These are phyloP conservation scores for Kodamaea hsintzibuensis DNA, from an alignment of 805 yeast species.

Conservation along the genomic window DNA sequence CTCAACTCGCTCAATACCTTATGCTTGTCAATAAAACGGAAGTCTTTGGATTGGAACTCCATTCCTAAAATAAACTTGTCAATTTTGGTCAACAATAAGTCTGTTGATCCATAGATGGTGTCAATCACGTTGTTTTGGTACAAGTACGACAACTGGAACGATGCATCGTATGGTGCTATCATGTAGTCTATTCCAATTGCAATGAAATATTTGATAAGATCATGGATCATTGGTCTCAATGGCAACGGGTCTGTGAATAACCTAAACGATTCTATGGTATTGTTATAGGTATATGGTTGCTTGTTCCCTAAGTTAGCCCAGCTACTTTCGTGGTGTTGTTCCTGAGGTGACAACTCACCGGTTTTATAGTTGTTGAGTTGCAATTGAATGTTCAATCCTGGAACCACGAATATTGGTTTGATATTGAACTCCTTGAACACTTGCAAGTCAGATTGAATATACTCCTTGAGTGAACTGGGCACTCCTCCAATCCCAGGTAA, in stretches of 20 bases:
- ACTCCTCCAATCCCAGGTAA: slow-evolving; percentile 80
- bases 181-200: slow-evolving; percentile 61
- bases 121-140: slow-evolving; percentile 59
- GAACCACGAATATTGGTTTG: slow-evolving; percentile 78
- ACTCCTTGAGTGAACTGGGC: slow-evolving; percentile 59
- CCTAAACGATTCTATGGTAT: slow-evolving; percentile 50
- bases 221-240: slow-evolving; percentile 50
- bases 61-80: slow-evolving; percentile 74
- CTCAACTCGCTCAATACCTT: slow-evolving; percentile 61
- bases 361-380: slow-evolving; percentile 35
- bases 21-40: slow-evolving; percentile 62
- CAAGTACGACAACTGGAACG: slow-evolving; percentile 77
- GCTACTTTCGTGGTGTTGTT: slow-evolving; percentile 41
- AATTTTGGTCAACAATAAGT: slow-evolving; percentile 61
- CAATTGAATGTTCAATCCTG: slow-evolving; percentile 57
- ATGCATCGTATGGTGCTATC: slow-evolving; percentile 80
- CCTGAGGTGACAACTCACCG: slow-evolving; percentile 38
- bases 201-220: slow-evolving; percentile 58
- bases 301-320: slow-evolving; percentile 39
- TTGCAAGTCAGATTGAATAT: slow-evolving; percentile 61
- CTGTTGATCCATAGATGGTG: slow-evolving; percentile 83
- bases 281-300: slow-evolving; percentile 20
- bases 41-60: slow-evolving; percentile 64
- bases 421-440: slow-evolving; percentile 61
- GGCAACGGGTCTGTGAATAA: slow-evolving; percentile 51